Conservation (phyloP, 257 asterid genomes). For the Fraxinus americana region DNA sequence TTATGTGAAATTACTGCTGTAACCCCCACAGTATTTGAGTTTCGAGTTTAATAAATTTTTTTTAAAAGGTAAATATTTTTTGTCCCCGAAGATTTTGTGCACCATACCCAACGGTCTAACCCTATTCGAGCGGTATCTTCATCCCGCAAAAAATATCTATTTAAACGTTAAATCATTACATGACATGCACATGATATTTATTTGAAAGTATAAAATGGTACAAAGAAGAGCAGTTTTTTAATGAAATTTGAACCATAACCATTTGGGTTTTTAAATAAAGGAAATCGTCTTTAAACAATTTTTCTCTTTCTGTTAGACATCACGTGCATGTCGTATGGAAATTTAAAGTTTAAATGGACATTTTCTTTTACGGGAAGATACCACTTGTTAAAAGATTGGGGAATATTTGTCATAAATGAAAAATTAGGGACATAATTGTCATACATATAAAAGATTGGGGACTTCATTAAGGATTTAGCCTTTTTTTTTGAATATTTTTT, state of each 20-base stretch:
- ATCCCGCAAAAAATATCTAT: no score
- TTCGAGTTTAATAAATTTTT: no score
- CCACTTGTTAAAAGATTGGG: not conserved
- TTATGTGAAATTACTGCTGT: constrained; percentile 28
- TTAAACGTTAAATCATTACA: no score
- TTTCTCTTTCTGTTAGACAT: not conserved
- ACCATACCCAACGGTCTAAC: not conserved
- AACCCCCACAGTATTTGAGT: constrained; percentile 10
- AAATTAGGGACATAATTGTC: not conserved
- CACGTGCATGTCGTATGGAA: no score
- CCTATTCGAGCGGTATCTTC: not conserved
- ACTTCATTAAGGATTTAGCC: not conserved
- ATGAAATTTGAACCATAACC: no score
- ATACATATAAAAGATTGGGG: not conserved
- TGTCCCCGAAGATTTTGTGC: no score
- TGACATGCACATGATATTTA: not conserved
- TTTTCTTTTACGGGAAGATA: not conserved
- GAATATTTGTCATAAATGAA: not conserved
- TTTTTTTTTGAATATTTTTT: not conserved
- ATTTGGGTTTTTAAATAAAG: not conserved
- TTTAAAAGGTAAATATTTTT: no score
- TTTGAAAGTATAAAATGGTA: no score
- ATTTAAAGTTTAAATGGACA: no score
- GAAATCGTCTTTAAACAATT: not conserved
- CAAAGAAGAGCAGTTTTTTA: no score